Percentiles rank a stretch among this genome's conserved stretches.
Conservation (phyloP, 148 eudicot genomes). For the Bassia scoparia region DNA sequence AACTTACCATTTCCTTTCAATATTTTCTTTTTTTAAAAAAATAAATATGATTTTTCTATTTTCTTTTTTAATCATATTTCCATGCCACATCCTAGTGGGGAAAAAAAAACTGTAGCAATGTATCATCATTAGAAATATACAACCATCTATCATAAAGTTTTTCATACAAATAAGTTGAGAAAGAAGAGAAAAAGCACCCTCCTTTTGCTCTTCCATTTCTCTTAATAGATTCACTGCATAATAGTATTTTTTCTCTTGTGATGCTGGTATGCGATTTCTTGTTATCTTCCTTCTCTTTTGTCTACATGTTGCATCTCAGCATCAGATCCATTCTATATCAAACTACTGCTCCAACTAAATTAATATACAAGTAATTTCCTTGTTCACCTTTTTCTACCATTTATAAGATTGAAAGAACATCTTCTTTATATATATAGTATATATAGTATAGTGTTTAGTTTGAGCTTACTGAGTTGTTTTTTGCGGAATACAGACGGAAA, state of each 20-base stretch:
- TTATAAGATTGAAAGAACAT: too few relatives aligned
- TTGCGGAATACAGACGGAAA: too few relatives aligned
- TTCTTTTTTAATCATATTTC: neutral
- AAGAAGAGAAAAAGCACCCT: too few relatives aligned
- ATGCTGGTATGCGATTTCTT: slow-evolving; percentile 11
- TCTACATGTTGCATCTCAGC: slow-evolving; percentile 28
- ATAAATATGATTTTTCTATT: too few relatives aligned
- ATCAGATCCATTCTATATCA: slow-evolving; percentile 17
- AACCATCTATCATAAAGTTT: too few relatives aligned
- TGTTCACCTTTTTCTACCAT: neutral
- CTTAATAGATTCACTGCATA: too few relatives aligned
- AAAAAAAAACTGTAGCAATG: slow-evolving; percentile 9
- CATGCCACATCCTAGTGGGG: slow-evolving; percentile 20
- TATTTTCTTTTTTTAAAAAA: neutral
- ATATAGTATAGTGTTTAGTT: too few relatives aligned
- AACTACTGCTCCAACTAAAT: neutral
- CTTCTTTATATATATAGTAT: too few relatives aligned
- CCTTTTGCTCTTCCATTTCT: too few relatives aligned
- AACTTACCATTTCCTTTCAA: slow-evolving; percentile 20
- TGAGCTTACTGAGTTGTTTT: neutral
- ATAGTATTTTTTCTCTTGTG: neutral
- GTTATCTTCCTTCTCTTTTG: slow-evolving; percentile 16
- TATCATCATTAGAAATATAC: neutral
- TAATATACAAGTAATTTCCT: neutral
- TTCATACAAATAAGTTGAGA: too few relatives aligned